phyloP scores from a whole-genome alignment of 2,329 filamentous ascomycete genomes.

The Penicillium sp. region DNA sequence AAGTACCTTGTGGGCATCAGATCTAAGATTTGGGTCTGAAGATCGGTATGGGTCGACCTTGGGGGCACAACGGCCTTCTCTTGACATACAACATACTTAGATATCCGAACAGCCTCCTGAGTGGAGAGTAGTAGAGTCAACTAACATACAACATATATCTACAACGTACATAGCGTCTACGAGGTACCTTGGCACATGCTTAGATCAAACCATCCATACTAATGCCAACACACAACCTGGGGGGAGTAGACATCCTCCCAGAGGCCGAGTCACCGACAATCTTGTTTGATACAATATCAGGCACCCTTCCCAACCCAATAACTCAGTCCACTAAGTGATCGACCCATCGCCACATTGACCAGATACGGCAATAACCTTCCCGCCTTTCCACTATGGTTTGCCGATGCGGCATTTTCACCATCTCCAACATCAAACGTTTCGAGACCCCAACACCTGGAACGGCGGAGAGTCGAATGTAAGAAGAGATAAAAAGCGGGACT shows the following conservation, averaged over 20 bases:
- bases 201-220: background rate
- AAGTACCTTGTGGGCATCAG: slow-evolving; percentile 27
- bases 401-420: slow-evolving; percentile 11
- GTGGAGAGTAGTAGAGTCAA: background rate
- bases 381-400: slow-evolving; percentile 2
- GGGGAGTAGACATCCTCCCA: background rate
- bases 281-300: slow-evolving; percentile 5
- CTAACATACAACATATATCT: background rate
- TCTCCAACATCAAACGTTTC: background rate
- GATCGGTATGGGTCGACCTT: slow-evolving; percentile 10
- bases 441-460: slow-evolving; percentile 1
- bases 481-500: slow-evolving; percentile 4
- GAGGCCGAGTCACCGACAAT: background rate
- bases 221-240: background rate
- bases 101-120: background rate
- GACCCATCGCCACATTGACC: slow-evolving; percentile 5
- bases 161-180: background rate
- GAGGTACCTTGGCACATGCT: background rate
- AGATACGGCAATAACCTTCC: background rate
- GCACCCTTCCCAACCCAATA: slow-evolving; percentile 1
- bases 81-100: background rate
- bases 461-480: background rate
- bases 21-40: slow-evolving; percentile 15
- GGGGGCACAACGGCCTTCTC: slow-evolving; percentile 8
- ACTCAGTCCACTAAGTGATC: background rate